Base-by-base conservation (phyloP, 2,329 filamentous ascomycete species). In the Acrodontium crateriforme region DNA sequence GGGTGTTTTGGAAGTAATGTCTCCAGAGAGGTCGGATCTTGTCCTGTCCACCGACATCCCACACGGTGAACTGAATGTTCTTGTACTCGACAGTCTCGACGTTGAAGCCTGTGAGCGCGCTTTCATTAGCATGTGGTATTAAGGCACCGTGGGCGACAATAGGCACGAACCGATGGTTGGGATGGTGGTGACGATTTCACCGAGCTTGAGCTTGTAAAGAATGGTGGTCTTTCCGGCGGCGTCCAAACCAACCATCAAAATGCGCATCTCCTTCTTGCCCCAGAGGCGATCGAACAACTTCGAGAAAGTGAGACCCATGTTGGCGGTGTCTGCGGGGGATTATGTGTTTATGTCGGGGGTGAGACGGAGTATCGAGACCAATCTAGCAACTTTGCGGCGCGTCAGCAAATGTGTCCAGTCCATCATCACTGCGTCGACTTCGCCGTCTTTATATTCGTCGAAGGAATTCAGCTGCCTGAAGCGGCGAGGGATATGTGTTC, bases 281-380 rank as follows among this genome's bases (percentile, higher is more conserved):
- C 93, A 95, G 67, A 95, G 82, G 75, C 91, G 93, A 62, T 82
- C 81, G 77, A 94, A 85, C 64, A 94, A 77, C 66, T 92, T 93
- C 49, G 83, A 92, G 58, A 94, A 69, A 61, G 82, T 78, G 52
- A 78, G 80, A 63, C 87, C 87, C 87, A 95, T 95, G 45, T 56
- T 78, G 67, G 71, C 69, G 69, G n/a, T n/a, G n/a, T n/a, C n/a
- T n/a, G n/a, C n/a, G n/a, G n/a, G n/a, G n/a, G n/a, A n/a, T n/a
- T n/a, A n/a, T n/a, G n/a, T n/a, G n/a, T n/a, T n/a, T n/a, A n/a
- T n/a, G n/a, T n/a, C n/a, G n/a, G n/a, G n/a, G n/a, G n/a, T n/a
- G n/a, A n/a, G n/a, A n/a, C n/a, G n/a, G n/a, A n/a, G n/a, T n/a
- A n/a, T n/a, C n/a, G n/a, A n/a, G n/a, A n/a, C n/a, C n/a, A n/a